phyloP scores from a whole-genome alignment of 371 early-diverging fungal species.

The Actinomortierella ambigua region DNA sequence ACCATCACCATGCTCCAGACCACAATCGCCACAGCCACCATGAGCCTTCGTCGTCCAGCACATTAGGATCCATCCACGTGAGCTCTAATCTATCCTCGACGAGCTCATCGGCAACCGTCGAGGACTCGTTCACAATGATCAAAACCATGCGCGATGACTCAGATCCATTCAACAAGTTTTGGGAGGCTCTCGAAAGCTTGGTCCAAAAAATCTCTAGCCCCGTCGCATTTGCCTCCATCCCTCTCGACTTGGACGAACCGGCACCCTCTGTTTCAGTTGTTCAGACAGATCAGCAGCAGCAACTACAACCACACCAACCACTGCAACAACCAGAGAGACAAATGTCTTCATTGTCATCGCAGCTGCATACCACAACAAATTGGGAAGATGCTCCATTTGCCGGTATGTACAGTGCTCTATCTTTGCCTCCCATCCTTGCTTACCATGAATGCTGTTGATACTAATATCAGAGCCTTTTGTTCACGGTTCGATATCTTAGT shows the following conservation, averaged over 20 bases:
- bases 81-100: too few species aligned
- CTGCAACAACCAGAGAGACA: not conserved
- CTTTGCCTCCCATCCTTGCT: too few species aligned
- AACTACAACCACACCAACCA: too few species aligned
- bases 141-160: slow-evolving; percentile 49
- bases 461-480: too few species aligned
- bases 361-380: not conserved
- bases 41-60: not conserved
- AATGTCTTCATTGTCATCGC: not conserved
- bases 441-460: too few species aligned
- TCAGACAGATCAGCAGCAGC: too few species aligned
- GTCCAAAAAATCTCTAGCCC: slow-evolving; percentile 76
- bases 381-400: not conserved
- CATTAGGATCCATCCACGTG: too few species aligned
- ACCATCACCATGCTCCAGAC: not conserved
- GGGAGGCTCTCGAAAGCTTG: slow-evolving; percentile 77
- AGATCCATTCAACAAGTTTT: slow-evolving; percentile 86
- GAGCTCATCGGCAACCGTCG: slow-evolving; percentile 35
- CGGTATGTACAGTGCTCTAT: not conserved
- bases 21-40: not conserved
- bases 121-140: slow-evolving; percentile 37
- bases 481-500: too few species aligned
- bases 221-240: slow-evolving; percentile 76
- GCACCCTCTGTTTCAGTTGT: too few species aligned
- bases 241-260: slow-evolving; percentile 60